Evolutionary conservation across 2,329 filamentous ascomycete genomes (phyloP).

Genomic region (Fusarium nodosum): DNA sequence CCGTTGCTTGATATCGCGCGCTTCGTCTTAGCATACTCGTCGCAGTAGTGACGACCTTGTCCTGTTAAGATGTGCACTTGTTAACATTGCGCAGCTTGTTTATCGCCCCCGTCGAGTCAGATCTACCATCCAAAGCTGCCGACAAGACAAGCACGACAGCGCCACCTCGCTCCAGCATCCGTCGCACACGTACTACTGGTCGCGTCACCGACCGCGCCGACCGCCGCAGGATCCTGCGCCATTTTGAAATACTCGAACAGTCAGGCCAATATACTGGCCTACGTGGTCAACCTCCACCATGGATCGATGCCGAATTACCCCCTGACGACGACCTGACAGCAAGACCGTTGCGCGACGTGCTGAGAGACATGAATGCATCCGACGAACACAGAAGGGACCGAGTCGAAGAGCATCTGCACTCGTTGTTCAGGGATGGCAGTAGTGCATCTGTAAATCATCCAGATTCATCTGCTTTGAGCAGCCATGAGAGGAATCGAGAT

Average conservation of each 20-base stretch:
- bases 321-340: slow-evolving; percentile 32
- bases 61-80: slow-evolving; percentile 32
- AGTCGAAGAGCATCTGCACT: slow-evolving; percentile 50
- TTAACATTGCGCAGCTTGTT: slow-evolving; percentile 57
- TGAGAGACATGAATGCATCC: slow-evolving; percentile 47
- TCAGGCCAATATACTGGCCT: slow-evolving; percentile 9
- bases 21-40: slow-evolving; percentile 30
- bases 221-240: slow-evolving; percentile 50
- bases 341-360: slow-evolving; percentile 46
- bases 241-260: slow-evolving; percentile 31
- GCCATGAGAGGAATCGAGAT: neutral
- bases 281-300: slow-evolving; percentile 41
- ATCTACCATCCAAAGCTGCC: slow-evolving; percentile 55
- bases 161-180: slow-evolving; percentile 58
- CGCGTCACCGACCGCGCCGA: slow-evolving; percentile 42
- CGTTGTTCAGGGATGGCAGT: slow-evolving; percentile 41
- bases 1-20: slow-evolving; percentile 21
- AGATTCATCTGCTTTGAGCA: neutral
- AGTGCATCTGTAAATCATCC: slow-evolving; percentile 6
- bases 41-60: slow-evolving; percentile 28
- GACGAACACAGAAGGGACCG: slow-evolving; percentile 46
- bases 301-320: slow-evolving; percentile 38
- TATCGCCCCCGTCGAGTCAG: slow-evolving; percentile 61
- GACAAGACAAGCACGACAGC: slow-evolving; percentile 51
- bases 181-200: slow-evolving; percentile 52